Percentiles rank a stretch among this genome's conserved stretches.
These are phyloP conservation scores for Favolaschia claudopus DNA, from an alignment of 768 basidiomycete species.

Conservation along the genomic window DNA sequence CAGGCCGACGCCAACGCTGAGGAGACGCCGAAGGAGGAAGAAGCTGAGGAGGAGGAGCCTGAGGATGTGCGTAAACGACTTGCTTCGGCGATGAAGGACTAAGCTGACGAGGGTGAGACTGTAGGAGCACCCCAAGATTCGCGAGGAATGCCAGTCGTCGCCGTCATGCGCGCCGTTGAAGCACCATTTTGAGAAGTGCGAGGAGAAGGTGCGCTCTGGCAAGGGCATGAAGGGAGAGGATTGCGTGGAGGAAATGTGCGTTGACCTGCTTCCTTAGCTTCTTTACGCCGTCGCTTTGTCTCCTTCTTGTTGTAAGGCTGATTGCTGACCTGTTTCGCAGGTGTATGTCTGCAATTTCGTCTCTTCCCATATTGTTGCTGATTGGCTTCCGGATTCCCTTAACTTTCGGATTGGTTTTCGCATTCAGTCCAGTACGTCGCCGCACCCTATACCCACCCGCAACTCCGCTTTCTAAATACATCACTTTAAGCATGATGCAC, in stretches of 20 bases:
- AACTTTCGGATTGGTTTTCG: background rate
- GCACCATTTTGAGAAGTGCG: slow-evolving; percentile 90
- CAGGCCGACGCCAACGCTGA: background rate
- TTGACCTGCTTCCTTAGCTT: no score
- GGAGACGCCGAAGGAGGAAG: background rate
- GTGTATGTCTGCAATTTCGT: slow-evolving; percentile 38
- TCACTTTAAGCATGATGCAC: slow-evolving; percentile 97
- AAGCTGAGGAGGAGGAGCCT: slow-evolving; percentile 12
- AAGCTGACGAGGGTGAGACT: no score
- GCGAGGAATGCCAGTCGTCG: slow-evolving; percentile 77
- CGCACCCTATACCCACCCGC: slow-evolving; percentile 11
- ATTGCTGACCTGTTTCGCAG: slow-evolving; percentile 27
- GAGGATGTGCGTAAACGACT: slow-evolving; percentile 12
- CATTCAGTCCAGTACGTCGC: slow-evolving; percentile 70
- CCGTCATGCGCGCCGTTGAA: slow-evolving; percentile 71
- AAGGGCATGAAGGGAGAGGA: slow-evolving; percentile 91
- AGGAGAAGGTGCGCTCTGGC: slow-evolving; percentile 85
- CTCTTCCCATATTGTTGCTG: slow-evolving; percentile 15
- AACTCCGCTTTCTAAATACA: slow-evolving; percentile 10
- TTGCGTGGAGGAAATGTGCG: slow-evolving; percentile 90
- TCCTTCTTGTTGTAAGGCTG: slow-evolving; percentile 32
- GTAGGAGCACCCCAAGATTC: slow-evolving; percentile 73
- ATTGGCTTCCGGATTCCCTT: slow-evolving; percentile 2
- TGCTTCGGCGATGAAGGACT: no score
- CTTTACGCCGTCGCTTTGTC: slow-evolving; percentile 17